A percentile compares a stretch with the other conserved stretches of the same genome.
Evolutionary conservation across 768 basidiomycete species (phyloP).

Genomic region (Chalciporus sphaerocephalus): DNA sequence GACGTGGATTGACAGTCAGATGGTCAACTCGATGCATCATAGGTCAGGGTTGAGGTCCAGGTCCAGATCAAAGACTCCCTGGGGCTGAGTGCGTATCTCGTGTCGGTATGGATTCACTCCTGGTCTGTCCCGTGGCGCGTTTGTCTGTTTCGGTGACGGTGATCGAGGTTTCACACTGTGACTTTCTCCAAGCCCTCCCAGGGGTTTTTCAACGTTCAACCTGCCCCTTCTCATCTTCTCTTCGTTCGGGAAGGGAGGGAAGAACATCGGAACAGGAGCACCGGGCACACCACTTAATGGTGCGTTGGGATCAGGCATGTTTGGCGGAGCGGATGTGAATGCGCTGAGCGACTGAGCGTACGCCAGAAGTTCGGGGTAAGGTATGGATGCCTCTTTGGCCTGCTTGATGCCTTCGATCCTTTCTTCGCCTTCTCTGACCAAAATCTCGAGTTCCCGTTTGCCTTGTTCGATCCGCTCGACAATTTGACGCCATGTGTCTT

Average conservation of each 20-base stretch:
- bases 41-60: constrained; percentile 83
- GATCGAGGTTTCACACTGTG: constrained; percentile 73
- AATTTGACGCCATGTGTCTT: constrained; percentile 64
- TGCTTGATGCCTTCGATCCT: constrained; percentile 64
- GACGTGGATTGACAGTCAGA: too few relatives aligned
- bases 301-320: constrained; percentile 69
- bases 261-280: constrained; percentile 74
- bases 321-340: constrained; percentile 86
- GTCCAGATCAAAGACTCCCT: constrained; percentile 73
- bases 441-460: constrained; percentile 61
- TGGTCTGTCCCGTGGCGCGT: constrained; percentile 43
- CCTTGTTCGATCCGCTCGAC: constrained; percentile 61
- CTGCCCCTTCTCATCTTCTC: constrained; percentile 85
- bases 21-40: constrained; percentile 26
- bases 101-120: constrained; percentile 69
- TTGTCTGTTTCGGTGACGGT: constrained; percentile 51
- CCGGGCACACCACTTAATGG: constrained; percentile 47
- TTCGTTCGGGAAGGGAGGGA: constrained; percentile 88
- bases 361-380: constrained; percentile 76
- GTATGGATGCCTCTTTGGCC: constrained; percentile 71
- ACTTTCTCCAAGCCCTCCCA: constrained; percentile 75
- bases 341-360: constrained; percentile 83
- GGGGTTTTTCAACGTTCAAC: constrained; percentile 74
- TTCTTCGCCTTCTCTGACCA: constrained; percentile 73
- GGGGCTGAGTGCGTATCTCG: constrained; percentile 57